Base-by-base conservation (phyloP, 345 rosid species). In the Toxicodendron radicans region DNA sequence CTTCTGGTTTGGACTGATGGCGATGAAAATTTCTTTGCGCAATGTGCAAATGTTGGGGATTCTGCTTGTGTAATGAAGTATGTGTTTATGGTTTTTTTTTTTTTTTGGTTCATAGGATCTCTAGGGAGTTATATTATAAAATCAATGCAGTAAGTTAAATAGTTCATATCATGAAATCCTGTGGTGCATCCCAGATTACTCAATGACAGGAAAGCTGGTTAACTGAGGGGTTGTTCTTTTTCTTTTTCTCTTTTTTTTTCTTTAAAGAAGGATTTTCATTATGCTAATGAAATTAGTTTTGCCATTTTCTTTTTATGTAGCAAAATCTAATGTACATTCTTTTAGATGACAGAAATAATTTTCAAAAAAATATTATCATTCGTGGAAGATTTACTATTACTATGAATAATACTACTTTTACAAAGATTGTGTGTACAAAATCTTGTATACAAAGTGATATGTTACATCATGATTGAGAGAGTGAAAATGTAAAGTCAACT, bases 21-120 rank as follows among this genome's bases (percentile, higher is more conserved):
- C 59, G 81, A 80, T 66, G 84, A 75, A 74, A 82, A 75, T 53
- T 81, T 92, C 76, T 88, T 86, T 80, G 92, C 85, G 21, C 99
- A 92, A 58, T 96, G 99, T 84, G 97, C 97, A 45, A 96, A 96
- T 74, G 82, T 93, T 73, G 99, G 99, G 65, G 99, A 93, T 80
- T 93, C 99, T 59, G 94, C 92, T 66, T 96, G 98, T 78, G 72
- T 90, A 61, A 78, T 93, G 70, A 84, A 86, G 99, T 91, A 95
- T 14, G 97, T 73, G 65, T 66, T 79, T 63, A 20, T 41, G 23
- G 56, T 5, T 38, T 38, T 38, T 38, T 5, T 9, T 7, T 7
- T 38, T 8, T 38, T 38, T 38, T 84, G 10, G 52, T 68, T 69
- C 20, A 24, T 32, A 46, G 59, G 67, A 24, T 58, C 38, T 57